phyloP scores from a whole-genome alignment of 208 protist species.

The Wallacemonas rigidus region DNA sequence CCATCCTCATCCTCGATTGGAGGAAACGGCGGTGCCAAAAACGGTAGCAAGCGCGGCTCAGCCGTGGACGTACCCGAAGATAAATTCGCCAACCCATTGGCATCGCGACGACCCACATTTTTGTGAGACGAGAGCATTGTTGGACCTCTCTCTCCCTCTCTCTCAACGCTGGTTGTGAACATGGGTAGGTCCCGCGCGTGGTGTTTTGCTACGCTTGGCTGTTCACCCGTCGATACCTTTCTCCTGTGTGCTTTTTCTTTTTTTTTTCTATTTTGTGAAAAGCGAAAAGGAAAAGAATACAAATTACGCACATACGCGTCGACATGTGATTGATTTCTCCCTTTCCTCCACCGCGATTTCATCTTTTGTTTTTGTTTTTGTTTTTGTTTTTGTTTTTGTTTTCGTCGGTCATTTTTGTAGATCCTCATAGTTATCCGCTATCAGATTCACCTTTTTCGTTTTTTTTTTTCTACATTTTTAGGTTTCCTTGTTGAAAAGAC shows the following conservation, averaged over 20 bases:
- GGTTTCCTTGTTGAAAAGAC: too few relatives aligned
- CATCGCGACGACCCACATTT: background rate
- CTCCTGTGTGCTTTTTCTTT: background rate
- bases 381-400: background rate
- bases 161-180: too few relatives aligned
- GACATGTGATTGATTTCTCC: background rate
- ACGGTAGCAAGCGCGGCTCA: background rate
- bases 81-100: background rate
- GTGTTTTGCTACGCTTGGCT: too few relatives aligned
- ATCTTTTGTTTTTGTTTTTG: slow-evolving; percentile 1
- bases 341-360: background rate
- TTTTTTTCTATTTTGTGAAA: slow-evolving; percentile 8
- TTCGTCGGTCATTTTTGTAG: too few relatives aligned
- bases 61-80: background rate
- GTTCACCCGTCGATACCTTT: background rate
- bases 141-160: too few relatives aligned
- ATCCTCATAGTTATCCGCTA: too few relatives aligned
- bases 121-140: background rate
- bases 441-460: background rate
- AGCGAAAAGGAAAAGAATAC: too few relatives aligned
- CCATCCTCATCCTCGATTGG: background rate
- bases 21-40: background rate
- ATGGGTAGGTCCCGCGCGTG: too few relatives aligned
- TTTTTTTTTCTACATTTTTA: background rate
- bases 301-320: background rate